Evolutionary conservation across 2,329 filamentous ascomycete genomes (phyloP).

Genomic region (Microdochium nivale): DNA sequence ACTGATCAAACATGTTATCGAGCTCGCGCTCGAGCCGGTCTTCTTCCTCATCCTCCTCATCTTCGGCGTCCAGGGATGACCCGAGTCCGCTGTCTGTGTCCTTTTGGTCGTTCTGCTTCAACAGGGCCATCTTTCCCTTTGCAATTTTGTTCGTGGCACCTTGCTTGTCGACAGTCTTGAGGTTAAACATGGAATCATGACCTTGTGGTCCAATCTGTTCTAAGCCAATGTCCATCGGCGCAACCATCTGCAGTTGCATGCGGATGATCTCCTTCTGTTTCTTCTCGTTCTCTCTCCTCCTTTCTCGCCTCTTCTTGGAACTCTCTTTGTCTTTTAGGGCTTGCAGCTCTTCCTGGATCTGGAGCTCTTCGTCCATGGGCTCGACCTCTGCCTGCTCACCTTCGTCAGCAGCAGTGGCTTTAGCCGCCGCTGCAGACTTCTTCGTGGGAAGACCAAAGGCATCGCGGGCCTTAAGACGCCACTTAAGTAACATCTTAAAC

Average conservation of each 20-base stretch:
- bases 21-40: slow-evolving; percentile 79
- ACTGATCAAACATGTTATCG: slow-evolving; percentile 80
- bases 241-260: slow-evolving; percentile 95
- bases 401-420: slow-evolving; percentile 32
- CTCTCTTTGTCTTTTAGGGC: slow-evolving; percentile 71
- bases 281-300: slow-evolving; percentile 80
- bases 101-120: slow-evolving; percentile 46
- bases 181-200: slow-evolving; percentile 75
- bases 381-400: slow-evolving; percentile 78
- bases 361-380: slow-evolving; percentile 89
- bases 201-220: slow-evolving; percentile 74
- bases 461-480: slow-evolving; percentile 83
- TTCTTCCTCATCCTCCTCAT: slow-evolving; percentile 67
- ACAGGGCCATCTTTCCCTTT: slow-evolving; percentile 69
- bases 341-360: slow-evolving; percentile 81
- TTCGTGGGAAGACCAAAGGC: slow-evolving; percentile 82
- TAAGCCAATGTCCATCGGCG: slow-evolving; percentile 91
- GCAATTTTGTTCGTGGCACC: slow-evolving; percentile 60
- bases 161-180: slow-evolving; percentile 74
- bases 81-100: slow-evolving; percentile 44
- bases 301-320: slow-evolving; percentile 71
- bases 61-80: slow-evolving; percentile 45
- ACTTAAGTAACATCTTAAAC: slow-evolving; percentile 81
- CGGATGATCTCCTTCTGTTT: slow-evolving; percentile 93
- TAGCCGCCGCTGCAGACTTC: slow-evolving; percentile 39